These are phyloP conservation scores for Taxillus chinensis DNA, from an alignment of 164 flowering plant species.

Conservation along the genomic window DNA sequence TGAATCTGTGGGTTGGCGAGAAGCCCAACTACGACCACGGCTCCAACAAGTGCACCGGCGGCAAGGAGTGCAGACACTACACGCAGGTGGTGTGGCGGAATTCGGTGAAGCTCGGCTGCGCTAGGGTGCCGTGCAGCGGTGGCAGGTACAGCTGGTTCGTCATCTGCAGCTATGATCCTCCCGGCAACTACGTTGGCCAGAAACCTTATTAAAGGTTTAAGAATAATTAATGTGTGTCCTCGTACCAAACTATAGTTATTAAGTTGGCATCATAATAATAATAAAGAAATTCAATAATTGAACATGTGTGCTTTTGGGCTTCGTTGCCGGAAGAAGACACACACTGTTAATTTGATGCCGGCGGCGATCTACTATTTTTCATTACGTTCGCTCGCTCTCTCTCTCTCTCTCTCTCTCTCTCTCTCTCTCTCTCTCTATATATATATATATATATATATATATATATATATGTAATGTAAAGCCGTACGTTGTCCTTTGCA, in stretches of 20 bases:
- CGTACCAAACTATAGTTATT: not conserved
- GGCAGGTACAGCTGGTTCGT: not conserved
- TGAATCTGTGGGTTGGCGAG: not conserved
- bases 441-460: no score
- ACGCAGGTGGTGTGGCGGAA: slow-evolving; percentile 4
- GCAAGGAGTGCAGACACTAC: not conserved
- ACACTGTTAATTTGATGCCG: no score
- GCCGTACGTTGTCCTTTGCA: no score
- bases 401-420: no score
- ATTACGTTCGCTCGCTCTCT: no score
- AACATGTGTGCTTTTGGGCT: not conserved
- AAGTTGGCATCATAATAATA: not conserved
- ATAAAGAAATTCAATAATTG: not conserved
- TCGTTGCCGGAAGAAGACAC: no score
- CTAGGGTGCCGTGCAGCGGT: not conserved
- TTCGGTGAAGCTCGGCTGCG: not conserved
- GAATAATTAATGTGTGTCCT: not conserved
- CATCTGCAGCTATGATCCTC: not conserved
- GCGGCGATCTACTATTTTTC: no score
- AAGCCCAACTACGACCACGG: not conserved
- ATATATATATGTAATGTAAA: no score
- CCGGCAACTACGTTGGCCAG: not conserved
- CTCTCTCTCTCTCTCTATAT: no score
- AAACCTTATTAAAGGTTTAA: not conserved
- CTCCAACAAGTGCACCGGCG: not conserved